Percentiles rank a stretch among this genome's conserved stretches.
phyloP scores from a whole-genome alignment of 441 rosid genomes.

The Croton setiger region DNA sequence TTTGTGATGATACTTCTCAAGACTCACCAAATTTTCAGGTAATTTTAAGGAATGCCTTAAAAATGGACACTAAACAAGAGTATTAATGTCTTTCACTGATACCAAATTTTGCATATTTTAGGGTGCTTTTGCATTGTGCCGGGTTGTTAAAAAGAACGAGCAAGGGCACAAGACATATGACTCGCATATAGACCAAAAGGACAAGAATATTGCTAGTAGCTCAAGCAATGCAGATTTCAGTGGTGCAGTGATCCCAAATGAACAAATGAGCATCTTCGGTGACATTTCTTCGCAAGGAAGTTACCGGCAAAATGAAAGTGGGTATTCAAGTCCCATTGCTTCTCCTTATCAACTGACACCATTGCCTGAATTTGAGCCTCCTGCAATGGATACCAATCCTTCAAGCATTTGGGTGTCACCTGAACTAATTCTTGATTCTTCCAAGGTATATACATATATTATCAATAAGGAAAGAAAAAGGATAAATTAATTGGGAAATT shows the following conservation, averaged over 20 bases:
- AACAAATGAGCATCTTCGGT: constrained; percentile 31
- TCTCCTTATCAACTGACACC: constrained; percentile 30
- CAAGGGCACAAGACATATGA: constrained; percentile 38
- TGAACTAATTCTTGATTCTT: constrained; percentile 61
- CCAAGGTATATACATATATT: constrained; percentile 42
- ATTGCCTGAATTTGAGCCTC: constrained; percentile 27
- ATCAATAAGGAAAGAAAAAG: background rate
- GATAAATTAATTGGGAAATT: background rate
- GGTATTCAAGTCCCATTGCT: constrained; percentile 33
- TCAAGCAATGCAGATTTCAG: constrained; percentile 33
- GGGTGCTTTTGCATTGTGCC: constrained; percentile 81
- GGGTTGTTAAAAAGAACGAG: constrained; percentile 65
- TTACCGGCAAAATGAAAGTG: constrained; percentile 30
- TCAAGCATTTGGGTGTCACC: constrained; percentile 55
- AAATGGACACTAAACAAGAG: too few relatives aligned
- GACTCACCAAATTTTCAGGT: constrained; percentile 55
- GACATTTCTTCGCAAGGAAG: constrained; percentile 40
- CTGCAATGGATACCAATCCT: constrained; percentile 30
- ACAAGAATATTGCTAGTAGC: constrained; percentile 28
- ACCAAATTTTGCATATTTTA: constrained; percentile 10
- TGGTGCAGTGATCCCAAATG: constrained; percentile 31
- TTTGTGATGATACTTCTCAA: constrained; percentile 46
- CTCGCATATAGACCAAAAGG: constrained; percentile 28
- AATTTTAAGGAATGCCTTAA: background rate
- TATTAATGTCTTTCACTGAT: too few relatives aligned